Base-by-base conservation (phyloP, 1,139 yeast genomes). In the Kodamaea sp. region DNA sequence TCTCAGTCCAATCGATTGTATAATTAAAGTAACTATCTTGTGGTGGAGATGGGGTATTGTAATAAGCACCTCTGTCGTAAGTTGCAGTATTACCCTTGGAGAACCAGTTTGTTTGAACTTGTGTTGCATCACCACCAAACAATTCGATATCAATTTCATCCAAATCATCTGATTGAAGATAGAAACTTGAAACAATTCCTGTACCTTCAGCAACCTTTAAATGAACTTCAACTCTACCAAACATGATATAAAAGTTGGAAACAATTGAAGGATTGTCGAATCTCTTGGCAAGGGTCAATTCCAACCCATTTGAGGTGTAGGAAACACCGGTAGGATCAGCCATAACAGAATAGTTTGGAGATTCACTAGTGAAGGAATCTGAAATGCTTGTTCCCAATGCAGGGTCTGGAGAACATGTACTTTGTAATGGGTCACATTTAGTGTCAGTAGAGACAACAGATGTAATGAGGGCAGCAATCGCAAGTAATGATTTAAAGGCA, bases 71-170 rank as follows among this genome's bases (percentile, higher is more conserved):
- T 60, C 96, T 74, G 53, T 84, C 86, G 55, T 82, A 86, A 12
- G 89, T 79, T 6, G 78, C 60, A 5, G 85, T 79, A 52, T 82
- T 68, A 44, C 96, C 96, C 60, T 87, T 84, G 32, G 86, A 77
- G 65, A 87, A 89, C 61, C 66, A 89, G 61, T 89, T 88, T 32
- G 92, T 72, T 63, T 88, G 96, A 54, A 85, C 81, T 56, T 83
- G 79, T 31, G 77, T 69, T 27, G 67, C 67, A 55, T 86, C 92
- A 39, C 84, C 78, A 25, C 96, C 96, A 39, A 84, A 69, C 79
- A 92, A 82, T 60, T 88, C 96, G 41, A 86, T 60, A 62, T 88
- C 96, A 36, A 88, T 79, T 63, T 88, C 96, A 63, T 88, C 96
- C 49, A 83, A 66, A 54, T 84, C 95, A 57, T 88, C 96, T 50